Evolutionary conservation across 2,329 filamentous ascomycete species (phyloP).

Genomic region (Raffaelea deltoideospora): DNA sequence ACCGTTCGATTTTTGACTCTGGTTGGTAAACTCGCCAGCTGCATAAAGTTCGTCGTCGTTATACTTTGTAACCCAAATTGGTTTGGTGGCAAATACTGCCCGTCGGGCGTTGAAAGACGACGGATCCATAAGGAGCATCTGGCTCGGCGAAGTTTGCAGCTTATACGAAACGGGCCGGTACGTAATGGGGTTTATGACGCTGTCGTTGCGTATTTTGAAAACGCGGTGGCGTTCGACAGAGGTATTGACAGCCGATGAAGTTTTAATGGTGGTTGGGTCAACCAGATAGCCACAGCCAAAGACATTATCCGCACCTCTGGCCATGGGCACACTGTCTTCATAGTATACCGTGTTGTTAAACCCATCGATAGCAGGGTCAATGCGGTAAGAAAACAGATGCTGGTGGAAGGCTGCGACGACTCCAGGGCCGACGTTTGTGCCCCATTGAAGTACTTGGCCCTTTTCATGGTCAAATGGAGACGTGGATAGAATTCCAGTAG

Average conservation of each 20-base stretch:
- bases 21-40: constrained; percentile 27
- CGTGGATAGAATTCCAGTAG: constrained; percentile 50
- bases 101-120: constrained; percentile 23
- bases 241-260: constrained; percentile 29
- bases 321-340: constrained; percentile 24
- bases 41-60: constrained; percentile 27
- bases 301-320: constrained; percentile 28
- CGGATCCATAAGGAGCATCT: constrained; percentile 24
- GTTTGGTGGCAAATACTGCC: constrained; percentile 27
- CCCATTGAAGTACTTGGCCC: constrained; percentile 33
- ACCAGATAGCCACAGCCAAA: constrained; percentile 33
- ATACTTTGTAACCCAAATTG: constrained; percentile 29
- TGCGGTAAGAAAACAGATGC: constrained; percentile 50
- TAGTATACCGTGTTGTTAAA: constrained; percentile 31
- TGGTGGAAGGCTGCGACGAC: constrained; percentile 56
- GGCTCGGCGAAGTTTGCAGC: too few relatives aligned
- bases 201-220: too few relatives aligned
- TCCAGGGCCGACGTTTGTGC: constrained; percentile 48
- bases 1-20: constrained; percentile 27
- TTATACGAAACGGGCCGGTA: too few relatives aligned
- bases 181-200: too few relatives aligned
- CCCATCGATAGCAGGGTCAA: constrained; percentile 41
- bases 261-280: constrained; percentile 26
- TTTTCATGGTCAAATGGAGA: constrained; percentile 38
- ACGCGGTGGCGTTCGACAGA: too few relatives aligned